phyloP scores from a whole-genome alignment of 768 basidiomycete genomes.

The Leucocoprinus birnbaumii region DNA sequence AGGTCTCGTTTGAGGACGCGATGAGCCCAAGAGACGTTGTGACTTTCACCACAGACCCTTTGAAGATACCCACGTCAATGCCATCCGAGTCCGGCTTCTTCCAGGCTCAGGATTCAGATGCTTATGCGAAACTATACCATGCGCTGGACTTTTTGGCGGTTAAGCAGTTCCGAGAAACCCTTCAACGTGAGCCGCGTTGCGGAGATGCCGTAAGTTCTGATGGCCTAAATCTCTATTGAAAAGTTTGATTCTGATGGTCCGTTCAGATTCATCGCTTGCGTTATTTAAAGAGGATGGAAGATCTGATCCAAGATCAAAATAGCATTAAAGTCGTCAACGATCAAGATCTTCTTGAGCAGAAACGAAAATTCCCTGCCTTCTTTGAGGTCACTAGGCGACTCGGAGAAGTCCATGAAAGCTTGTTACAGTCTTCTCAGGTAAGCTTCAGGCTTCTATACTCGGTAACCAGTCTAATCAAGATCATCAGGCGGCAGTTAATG shows the following conservation, averaged over 20 bases:
- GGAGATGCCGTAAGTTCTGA: not conserved
- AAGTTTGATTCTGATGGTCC: too few species aligned
- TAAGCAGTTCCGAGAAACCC: not conserved
- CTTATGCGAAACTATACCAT: not conserved
- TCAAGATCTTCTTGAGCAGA: not conserved
- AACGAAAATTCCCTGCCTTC: not conserved
- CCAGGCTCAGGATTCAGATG: not conserved
- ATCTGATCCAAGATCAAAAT: not conserved
- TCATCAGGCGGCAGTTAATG: not conserved
- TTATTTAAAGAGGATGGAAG: not conserved
- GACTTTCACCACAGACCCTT: not conserved
- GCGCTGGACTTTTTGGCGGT: not conserved
- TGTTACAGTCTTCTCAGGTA: constrained; percentile 1
- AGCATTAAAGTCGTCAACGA: not conserved
- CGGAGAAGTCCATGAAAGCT: not conserved
- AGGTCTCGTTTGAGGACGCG: not conserved
- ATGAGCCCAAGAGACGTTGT: not conserved
- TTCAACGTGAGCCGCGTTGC: not conserved
- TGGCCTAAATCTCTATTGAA: too few species aligned
- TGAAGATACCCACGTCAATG: not conserved
- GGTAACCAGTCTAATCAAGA: not conserved
- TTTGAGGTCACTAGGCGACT: not conserved
- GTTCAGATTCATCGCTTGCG: not conserved
- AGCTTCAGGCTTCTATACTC: not conserved
- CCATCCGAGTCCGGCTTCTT: not conserved